These are phyloP conservation scores for Aspergillus awamori DNA, from an alignment of 2,329 filamentous ascomycete genomes.

Conservation along the genomic window DNA sequence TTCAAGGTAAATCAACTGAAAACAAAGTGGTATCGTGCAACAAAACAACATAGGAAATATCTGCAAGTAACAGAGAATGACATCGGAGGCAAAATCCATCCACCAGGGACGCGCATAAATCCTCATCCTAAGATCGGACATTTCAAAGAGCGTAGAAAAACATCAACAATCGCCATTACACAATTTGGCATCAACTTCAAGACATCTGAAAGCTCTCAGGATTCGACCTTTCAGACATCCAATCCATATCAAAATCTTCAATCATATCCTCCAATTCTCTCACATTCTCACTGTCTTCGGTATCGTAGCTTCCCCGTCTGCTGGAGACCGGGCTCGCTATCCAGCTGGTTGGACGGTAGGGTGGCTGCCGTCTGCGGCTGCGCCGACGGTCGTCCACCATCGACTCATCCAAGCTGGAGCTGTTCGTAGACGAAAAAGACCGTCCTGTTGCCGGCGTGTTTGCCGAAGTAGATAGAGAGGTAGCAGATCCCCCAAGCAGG, in stretches of 20 bases:
- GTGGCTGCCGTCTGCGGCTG: slow-evolving; percentile 2
- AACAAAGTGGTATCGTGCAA: slow-evolving; percentile 29
- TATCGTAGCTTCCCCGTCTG: slow-evolving; percentile 30
- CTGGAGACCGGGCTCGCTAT: slow-evolving; percentile 34
- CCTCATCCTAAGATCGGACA: slow-evolving; percentile 9
- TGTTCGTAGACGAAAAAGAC: slow-evolving; percentile 24
- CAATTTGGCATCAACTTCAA: slow-evolving; percentile 2
- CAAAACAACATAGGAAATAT: slow-evolving; percentile 3
- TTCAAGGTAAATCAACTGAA: background rate
- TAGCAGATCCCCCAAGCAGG: slow-evolving; percentile 26
- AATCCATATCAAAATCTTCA: slow-evolving; percentile 37
- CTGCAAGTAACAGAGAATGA: background rate
- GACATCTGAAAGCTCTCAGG: background rate
- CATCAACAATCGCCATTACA: background rate
- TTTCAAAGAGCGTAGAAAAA: background rate
- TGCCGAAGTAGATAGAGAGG: slow-evolving; percentile 22
- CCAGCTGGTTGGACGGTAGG: slow-evolving; percentile 33
- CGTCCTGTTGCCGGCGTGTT: slow-evolving; percentile 18
- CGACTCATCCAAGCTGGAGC: slow-evolving; percentile 19
- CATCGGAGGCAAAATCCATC: background rate
- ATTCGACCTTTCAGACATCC: slow-evolving; percentile 31
- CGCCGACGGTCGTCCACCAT: background rate
- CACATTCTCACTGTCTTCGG: slow-evolving; percentile 27
- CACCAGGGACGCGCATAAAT: background rate
- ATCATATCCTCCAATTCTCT: slow-evolving; percentile 38